Conservation (phyloP, 805 yeast genomes). For the Metschnikowia similis region DNA sequence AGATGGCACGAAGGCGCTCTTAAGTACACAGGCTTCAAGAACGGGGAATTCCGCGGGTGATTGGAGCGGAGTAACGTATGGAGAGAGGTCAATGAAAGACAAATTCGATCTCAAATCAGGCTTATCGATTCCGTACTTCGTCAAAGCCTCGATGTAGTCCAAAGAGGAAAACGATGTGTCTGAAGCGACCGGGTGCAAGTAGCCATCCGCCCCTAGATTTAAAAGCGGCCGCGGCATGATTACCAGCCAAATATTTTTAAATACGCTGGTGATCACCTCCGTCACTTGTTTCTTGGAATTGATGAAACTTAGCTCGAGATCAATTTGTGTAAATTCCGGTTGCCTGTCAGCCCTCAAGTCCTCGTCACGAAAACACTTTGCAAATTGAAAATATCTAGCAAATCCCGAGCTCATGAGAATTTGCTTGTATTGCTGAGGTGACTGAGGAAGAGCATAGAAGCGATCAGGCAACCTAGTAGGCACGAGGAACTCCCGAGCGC, state of each 20-base stretch:
- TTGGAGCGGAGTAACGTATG: conserved; percentile 28
- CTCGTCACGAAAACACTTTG: conserved; percentile 94
- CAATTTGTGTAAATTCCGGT: conserved; percentile 97
- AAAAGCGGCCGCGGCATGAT: conserved; percentile 40
- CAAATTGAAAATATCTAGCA: conserved; percentile 80
- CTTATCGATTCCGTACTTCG: conserved; percentile 83
- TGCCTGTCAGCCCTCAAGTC: conserved; percentile 93
- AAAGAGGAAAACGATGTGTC: conserved; percentile 35
- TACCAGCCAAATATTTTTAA: conserved; percentile 52
- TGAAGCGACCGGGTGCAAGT: conserved; percentile 19
- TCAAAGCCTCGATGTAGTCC: conserved; percentile 65
- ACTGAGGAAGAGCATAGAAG: conserved; percentile 91
- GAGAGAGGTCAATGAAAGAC: conserved; percentile 46
- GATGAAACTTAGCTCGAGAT: conserved; percentile 87
- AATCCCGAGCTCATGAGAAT: conserved; percentile 92
- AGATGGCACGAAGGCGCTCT: conserved; percentile 37
- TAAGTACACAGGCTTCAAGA: conserved; percentile 68
- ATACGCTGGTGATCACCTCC: conserved; percentile 54
- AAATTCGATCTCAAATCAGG: conserved; percentile 78
- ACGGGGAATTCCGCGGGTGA: conserved; percentile 51
- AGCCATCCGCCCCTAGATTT: conserved; percentile 27
- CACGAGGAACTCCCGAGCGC: conserved; percentile 92
- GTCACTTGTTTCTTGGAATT: conserved; percentile 61
- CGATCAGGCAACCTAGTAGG: conserved; percentile 66
- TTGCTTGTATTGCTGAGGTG: conserved; percentile 97